Base-by-base conservation (phyloP, 441 rosid species). In the Adansonia grandidieri region DNA sequence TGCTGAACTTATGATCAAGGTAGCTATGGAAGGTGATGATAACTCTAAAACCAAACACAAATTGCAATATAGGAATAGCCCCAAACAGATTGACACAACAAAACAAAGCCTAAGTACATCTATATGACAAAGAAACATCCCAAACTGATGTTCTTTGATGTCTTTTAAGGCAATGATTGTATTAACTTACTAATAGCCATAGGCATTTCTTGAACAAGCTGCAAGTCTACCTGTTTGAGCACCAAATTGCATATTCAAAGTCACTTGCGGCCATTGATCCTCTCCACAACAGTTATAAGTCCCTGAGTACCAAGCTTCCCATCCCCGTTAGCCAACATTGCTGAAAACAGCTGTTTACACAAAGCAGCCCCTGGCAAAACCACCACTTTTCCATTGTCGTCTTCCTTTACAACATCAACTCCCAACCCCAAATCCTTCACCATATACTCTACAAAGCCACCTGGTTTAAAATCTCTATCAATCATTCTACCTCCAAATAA, bases 381-480 rank as follows among this genome's bases (percentile, higher is more conserved):
- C 5, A 65, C 69, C 45, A 71, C 88, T 9, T 80, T 80, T 67
- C 77, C 83, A 65, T 77, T 89, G 11, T 88, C 91, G 0, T 67
- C 83, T 50, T 81, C 93, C 82, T 88, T 87, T 50, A 85, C 87
- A 9, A 81, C 80, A 78, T 89, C 87, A 20, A 86, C 88, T 2
- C 94, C 96, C 91, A 92, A 88, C 13, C 94, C 97, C 86, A 92
- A 79, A 80, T 95, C 98, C 87, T 95, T 95, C 80, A 93, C 94
- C 82, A 91, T 86, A 57, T 92, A 95, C 85, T 93, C 94, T 0
- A 91, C 93, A 54, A 86, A 89, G 48, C 88, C 98, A 0, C 96
- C 93, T 0, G 96, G 90, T 84, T 77, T 84, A 56, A 90, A 91
- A 68, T 93, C 96, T 73, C 89, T 85, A 65, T 75, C 82, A 1